Evolutionary conservation across 1,284 basidiomycete genomes (phyloP).

Genomic region (Cryptococcus sp.): DNA sequence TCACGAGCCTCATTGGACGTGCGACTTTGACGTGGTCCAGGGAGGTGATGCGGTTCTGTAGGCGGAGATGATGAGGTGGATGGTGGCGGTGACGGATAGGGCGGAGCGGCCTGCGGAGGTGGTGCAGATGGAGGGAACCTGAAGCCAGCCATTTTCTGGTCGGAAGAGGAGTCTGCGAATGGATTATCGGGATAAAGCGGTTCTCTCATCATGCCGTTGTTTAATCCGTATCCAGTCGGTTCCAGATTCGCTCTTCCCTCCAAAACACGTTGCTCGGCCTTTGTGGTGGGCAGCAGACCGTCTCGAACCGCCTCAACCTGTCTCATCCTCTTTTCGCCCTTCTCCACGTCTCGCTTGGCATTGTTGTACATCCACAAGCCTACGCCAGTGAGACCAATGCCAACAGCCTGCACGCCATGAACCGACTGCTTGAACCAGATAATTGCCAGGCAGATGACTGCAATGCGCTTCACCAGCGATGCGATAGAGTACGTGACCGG

Average conservation of each 20-base stretch:
- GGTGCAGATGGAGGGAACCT: conserved; percentile 12
- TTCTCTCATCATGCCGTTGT: conserved; percentile 32
- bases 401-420: conserved; percentile 77
- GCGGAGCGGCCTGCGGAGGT: conserved; percentile 18
- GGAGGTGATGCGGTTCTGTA: conserved; percentile 8
- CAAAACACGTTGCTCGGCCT: conserved; percentile 40
- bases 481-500: conserved; percentile 99
- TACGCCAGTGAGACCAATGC: conserved; percentile 84
- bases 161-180: conserved; percentile 32
- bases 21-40: conserved; percentile 8
- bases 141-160: conserved; percentile 24
- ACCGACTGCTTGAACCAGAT: conserved; percentile 93
- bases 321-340: conserved; percentile 82
- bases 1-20: conserved; percentile 14
- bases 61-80: conserved; percentile 42
- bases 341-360: conserved; percentile 88
- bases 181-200: conserved; percentile 30
- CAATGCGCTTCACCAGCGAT: conserved; percentile 94
- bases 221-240: not conserved
- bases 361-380: conserved; percentile 97
- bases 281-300: conserved; percentile 47
- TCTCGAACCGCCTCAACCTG: conserved; percentile 79
- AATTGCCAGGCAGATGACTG: conserved; percentile 96
- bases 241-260: conserved; percentile 27
- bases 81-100: conserved; percentile 47